Percentiles rank a stretch among this genome's conserved stretches.
These are phyloP conservation scores for Picochlorum costavermella DNA, from an alignment of 139 green algal genomes.

Conservation along the genomic window DNA sequence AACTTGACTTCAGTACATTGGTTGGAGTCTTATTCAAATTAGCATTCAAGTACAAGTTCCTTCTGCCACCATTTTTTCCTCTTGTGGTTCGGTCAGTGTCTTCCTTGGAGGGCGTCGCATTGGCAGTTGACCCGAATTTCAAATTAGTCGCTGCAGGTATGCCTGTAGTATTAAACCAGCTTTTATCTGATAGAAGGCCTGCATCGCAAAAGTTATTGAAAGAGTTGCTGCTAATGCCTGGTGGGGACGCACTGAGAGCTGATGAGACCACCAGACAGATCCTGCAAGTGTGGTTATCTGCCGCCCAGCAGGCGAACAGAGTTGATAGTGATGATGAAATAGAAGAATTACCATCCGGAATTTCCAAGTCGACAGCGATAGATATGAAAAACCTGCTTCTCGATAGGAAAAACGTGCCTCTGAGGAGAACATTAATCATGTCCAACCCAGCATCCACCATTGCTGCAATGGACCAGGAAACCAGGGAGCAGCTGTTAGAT, in stretches of 20 bases:
- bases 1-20: slow-evolving; percentile 92
- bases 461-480: slow-evolving; percentile 9
- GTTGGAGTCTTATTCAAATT: slow-evolving; percentile 88
- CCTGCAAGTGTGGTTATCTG: slow-evolving; percentile 26
- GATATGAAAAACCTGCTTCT: slow-evolving; percentile 17
- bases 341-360: neutral
- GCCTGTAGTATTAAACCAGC: slow-evolving; percentile 32
- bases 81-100: slow-evolving; percentile 88
- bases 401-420: slow-evolving; percentile 21
- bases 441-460: slow-evolving; percentile 25
- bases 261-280: slow-evolving; percentile 31
- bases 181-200: slow-evolving; percentile 27
- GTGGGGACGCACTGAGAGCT: slow-evolving; percentile 15
- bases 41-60: slow-evolving; percentile 78
- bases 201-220: slow-evolving; percentile 23
- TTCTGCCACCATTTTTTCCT: slow-evolving; percentile 88
- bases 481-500: slow-evolving; percentile 5
- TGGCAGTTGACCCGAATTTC: slow-evolving; percentile 52
- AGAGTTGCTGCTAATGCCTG: slow-evolving; percentile 21
- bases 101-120: slow-evolving; percentile 83
- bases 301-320: slow-evolving; percentile 13
- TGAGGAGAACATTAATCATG: slow-evolving; percentile 21
- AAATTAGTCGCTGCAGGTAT: slow-evolving; percentile 67
- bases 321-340: neutral
- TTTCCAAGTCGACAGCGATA: neutral